phyloP scores from a whole-genome alignment of 1,139 yeast genomes.

The Dujonia santamariae region DNA sequence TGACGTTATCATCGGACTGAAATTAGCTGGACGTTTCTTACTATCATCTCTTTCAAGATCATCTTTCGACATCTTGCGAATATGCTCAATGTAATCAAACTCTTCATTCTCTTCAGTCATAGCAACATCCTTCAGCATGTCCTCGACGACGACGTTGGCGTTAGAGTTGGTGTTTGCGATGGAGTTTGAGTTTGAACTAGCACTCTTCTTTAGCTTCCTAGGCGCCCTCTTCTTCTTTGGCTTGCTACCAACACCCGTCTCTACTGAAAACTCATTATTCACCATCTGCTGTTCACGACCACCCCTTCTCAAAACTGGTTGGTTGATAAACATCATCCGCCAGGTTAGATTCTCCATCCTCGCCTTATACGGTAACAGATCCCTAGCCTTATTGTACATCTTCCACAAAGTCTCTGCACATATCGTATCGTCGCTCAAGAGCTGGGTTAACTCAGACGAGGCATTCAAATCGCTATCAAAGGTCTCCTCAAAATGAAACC shows the following conservation, averaged over 20 bases:
- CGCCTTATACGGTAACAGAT: constrained; percentile 71
- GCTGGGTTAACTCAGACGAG: constrained; percentile 2
- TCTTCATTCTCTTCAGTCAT: constrained; percentile 42
- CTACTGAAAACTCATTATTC: too few species aligned
- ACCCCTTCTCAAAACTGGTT: constrained; percentile 2
- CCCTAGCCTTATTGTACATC: constrained; percentile 72
- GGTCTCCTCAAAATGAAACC: constrained; percentile 7
- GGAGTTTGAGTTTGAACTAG: neutral
- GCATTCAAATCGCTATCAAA: constrained; percentile 1
- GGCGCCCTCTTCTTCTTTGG: too few species aligned
- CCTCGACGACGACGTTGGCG: neutral
- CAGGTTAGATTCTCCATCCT: constrained; percentile 83
- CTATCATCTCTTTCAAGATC: constrained; percentile 8
- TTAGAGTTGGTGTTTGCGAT: constrained; percentile 3
- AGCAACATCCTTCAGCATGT: constrained; percentile 6
- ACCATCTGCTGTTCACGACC: neutral
- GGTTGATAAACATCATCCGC: constrained; percentile 73
- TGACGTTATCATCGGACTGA: constrained; percentile 26
- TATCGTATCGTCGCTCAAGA: constrained; percentile 7
- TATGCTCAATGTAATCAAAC: constrained; percentile 68
- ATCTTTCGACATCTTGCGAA: constrained; percentile 52
- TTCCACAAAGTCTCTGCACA: constrained; percentile 69
- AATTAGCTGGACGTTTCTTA: constrained; percentile 34
- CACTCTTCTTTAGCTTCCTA: neutral
- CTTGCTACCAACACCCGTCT: too few species aligned